Evolutionary conservation across 2,329 filamentous ascomycete genomes (phyloP), one percentile per base, ranked within the genome.

Genomic region (Lachnellula occidentalis): DNA sequence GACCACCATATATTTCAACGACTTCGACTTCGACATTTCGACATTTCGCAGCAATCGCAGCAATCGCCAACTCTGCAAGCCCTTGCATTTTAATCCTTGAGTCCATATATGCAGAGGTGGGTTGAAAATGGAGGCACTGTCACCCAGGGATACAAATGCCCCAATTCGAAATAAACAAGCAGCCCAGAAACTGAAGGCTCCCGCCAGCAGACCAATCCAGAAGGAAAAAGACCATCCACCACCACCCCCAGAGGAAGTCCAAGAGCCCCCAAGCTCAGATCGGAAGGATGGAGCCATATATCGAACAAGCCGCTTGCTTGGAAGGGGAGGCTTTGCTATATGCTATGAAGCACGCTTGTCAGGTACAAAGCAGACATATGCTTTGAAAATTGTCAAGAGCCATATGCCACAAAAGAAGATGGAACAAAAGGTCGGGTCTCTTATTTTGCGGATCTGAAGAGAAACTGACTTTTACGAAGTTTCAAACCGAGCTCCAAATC

Each of bases 401-500:
- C 82, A 86, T 67, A 92, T 92, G 88, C 86, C 87, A 7, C 75
- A 82, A 56, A 92, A 69, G 60, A 70, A 91, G 71, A 87, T 92
- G 79, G 87, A 89, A 68, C 88, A 92, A 71, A 92, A 92, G 83
- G 88, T 90, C 58, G 50, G 71, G 31, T 17, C 14, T 41, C 4
- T 46, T n/a, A 27, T 37, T 31, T 60, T 59, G 46, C 63, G 39
- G 43, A 24, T 31, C 24, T 15, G 5, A 8, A 31, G 5, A 27
- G 15, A n/a, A 17, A 50, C 34, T 50, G 36, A 50, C 4, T 22
- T 15, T 27, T 19, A 19, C n/a, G 7, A 51, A 85, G 82, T 86
- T 87, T 64, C 83, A 86, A 83, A 83, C 82, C 21, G 94, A 99
- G 72, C 82, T 99, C 6, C 92, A 97, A 72, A 96, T 99, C 57